Evolutionary conservation across 2,329 filamentous ascomycete genomes (phyloP).

Genomic region (Colletotrichum paranaense): DNA sequence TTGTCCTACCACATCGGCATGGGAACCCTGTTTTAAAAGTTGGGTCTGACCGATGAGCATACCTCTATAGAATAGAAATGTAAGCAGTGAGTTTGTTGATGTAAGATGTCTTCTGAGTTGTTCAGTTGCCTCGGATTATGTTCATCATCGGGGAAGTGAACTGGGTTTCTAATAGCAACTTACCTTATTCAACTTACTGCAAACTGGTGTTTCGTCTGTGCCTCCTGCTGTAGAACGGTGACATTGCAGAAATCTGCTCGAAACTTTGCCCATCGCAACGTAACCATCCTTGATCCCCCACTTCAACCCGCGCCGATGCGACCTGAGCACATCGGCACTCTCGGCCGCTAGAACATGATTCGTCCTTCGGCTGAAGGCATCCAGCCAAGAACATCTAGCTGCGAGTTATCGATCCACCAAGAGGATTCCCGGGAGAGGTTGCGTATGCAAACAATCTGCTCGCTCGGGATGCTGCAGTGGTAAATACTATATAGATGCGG

Average conservation of each 20-base stretch:
- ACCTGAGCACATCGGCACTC: constrained; percentile 10
- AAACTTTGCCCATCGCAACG: not conserved
- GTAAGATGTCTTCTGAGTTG: not conserved
- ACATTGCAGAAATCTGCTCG: not conserved
- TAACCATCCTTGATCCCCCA: not conserved
- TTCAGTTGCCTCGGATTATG: not conserved
- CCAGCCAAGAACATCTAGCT: constrained; percentile 1
- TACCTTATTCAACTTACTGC: not conserved
- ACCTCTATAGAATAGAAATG: not conserved
- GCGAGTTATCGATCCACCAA: constrained; percentile 1
- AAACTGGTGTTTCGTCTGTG: not conserved
- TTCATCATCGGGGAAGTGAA: not conserved
- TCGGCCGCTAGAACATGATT: constrained; percentile 12
- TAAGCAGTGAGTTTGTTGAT: not conserved
- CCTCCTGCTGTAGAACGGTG: not conserved
- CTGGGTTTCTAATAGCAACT: too few relatives aligned
- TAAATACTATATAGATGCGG: constrained; percentile 1
- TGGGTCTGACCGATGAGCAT: not conserved
- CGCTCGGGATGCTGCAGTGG: not conserved
- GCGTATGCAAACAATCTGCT: not conserved
- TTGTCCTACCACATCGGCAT: not conserved
- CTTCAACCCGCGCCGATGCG: not conserved
- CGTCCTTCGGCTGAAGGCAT: not conserved
- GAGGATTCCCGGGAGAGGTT: not conserved
- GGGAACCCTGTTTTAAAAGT: not conserved